Evolutionary conservation across 2,329 filamentous ascomycete species (phyloP).

Genomic region (Ceratocystis diversiconidia): DNA sequence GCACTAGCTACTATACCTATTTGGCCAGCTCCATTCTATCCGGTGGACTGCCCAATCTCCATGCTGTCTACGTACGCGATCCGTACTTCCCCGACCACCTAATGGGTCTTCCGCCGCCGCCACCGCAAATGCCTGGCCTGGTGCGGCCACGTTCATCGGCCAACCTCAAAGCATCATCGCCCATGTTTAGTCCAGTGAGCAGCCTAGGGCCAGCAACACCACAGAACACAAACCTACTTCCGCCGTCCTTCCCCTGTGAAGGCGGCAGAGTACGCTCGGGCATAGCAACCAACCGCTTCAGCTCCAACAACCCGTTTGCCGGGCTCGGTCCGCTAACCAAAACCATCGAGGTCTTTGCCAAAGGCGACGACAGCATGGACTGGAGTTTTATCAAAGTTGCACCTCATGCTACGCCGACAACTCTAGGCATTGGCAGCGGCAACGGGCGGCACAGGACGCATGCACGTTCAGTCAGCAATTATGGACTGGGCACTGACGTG

Average conservation of each 20-base stretch:
- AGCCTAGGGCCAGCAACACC: constrained; percentile 22
- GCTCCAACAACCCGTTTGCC: constrained; percentile 47
- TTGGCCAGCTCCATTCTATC: constrained; percentile 69
- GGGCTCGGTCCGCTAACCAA: constrained; percentile 31
- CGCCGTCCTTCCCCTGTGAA: constrained; percentile 18
- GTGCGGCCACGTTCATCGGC: constrained; percentile 27
- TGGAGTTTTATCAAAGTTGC: constrained; percentile 44
- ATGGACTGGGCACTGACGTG: constrained; percentile 41
- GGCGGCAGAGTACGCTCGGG: constrained; percentile 20
- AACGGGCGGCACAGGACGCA: constrained; percentile 2
- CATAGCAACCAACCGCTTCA: constrained; percentile 31
- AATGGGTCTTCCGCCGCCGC: constrained; percentile 51
- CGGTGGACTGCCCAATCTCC: constrained; percentile 58
- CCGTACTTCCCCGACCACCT: constrained; percentile 69
- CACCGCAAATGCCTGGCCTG: constrained; percentile 41
- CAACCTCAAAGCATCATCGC: constrained; percentile 19
- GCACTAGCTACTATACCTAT: constrained; percentile 65
- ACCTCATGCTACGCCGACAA: constrained; percentile 23
- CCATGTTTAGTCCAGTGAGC: constrained; percentile 14
- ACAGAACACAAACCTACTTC: constrained; percentile 4
- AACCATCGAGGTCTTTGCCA: constrained; percentile 46
- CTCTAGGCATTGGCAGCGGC: neutral
- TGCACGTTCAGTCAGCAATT: constrained; percentile 39
- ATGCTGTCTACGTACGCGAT: constrained; percentile 73
- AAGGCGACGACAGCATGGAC: constrained; percentile 42